Evolutionary conservation across 1,284 basidiomycete species (phyloP), one percentile per base, ranked within the genome.

Genomic region (Cutaneotrichosporon cutaneum): DNA sequence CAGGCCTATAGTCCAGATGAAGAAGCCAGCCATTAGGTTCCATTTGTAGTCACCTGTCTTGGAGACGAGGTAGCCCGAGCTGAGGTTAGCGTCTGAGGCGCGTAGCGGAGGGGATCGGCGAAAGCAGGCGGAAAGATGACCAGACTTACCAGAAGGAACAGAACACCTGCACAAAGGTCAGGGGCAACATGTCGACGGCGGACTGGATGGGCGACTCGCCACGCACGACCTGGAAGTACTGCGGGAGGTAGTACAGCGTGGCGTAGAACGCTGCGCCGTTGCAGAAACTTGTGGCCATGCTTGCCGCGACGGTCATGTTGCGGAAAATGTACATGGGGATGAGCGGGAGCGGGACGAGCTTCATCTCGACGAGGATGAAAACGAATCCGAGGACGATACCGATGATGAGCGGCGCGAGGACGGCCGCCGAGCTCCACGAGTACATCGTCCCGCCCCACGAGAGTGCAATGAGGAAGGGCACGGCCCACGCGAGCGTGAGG

Each of bases 331-430:
- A 84, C 83, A 88, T 62, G 6, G 87, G 87, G 1, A 88, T 82
- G 57, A 87, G 87, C 1, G 88, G 88, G 8, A 90, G 81, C 35
- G 77, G 77, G 0, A 87, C 86, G 3, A 85, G 81, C 70, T 85
- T 87, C 83, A 86, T 87, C 77, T 91, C 89, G 83, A 87, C 88
- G 21, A 86, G 48, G 61, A 87, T 84, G 73, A 90, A 90, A 2
- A 88, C 59, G 0, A 70, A 72, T 8, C 85, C 75, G 1, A 87
- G 81, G 3, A 83, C 61, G 26, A 85, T 68, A 0, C 88, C 87
- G 0, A 85, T 82, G 39, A 83, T 76, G 1, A 90, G 76, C 0
- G 86, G 84, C 0, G 82, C 86, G 26, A 89, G 75, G 18, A 89
- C 85, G 0, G 84, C 77, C 0, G 85, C 82, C 1, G 87, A 88